Evolutionary conservation across 2,329 filamentous ascomycete genomes (phyloP), one percentile per base, ranked within the genome.

Genomic region (Fusarium sp.): DNA sequence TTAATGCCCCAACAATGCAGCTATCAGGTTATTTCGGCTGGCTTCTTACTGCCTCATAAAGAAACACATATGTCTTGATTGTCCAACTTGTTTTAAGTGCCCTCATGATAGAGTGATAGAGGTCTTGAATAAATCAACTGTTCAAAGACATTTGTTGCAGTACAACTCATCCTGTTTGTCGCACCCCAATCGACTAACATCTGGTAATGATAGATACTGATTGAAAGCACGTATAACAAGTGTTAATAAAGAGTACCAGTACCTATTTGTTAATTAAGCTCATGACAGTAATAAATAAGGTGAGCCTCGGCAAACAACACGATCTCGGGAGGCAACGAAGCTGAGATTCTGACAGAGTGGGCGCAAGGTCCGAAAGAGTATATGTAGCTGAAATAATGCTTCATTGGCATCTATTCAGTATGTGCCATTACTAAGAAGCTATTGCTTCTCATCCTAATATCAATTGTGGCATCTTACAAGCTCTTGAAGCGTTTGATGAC

Each of bases 401-500:
- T 28, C 15, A 14, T 6, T 22, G 6, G 3, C 11, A 36, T 13
- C 14, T 31, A 31, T 33, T 31, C 24, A 28, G 7, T 14, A 24
- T 24, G 9, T 0, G 0, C 6, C 13, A 5, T 15, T 38, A 24
- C 4, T 36, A 18, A 2, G 14, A 20, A 55, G 35, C 45, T 44
- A 36, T 31, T 9, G 0, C 4, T 10, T 9, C 1, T 8, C 22
- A 28, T 14, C 26, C 10, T 8, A 3, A 38, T 13, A 9, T 20
- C 33, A 38, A 30, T 44, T 38, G 22, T 26, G 41, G 26, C 44
- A 42, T 4, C 22, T 57, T 31, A 7, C 18, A 31, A 73, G 67
- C 55, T 73, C 41, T 55, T 28, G 24, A 50, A 71, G 61, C 53
- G 42, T 51, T 48, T 68, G 44, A 68, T 66, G 62, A 73, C 51